phyloP scores from a whole-genome alignment of 2,329 filamentous ascomycete species.

The Cladosporium sp. region DNA sequence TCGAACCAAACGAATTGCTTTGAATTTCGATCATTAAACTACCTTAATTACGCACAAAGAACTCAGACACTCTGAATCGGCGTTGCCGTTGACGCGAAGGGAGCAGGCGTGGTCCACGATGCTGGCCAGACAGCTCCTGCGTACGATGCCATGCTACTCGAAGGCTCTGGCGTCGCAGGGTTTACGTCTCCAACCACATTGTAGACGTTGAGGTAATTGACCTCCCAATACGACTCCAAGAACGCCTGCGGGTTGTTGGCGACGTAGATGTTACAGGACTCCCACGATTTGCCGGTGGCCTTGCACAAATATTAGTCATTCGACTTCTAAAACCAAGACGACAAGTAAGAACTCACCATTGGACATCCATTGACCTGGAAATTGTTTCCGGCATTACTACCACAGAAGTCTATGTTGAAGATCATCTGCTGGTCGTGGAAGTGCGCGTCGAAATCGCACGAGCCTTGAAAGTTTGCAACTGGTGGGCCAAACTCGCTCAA shows the following conservation, averaged over 20 bases:
- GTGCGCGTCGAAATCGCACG: slow-evolving; percentile 32
- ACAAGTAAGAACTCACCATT: slow-evolving; percentile 11
- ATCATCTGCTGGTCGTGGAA: slow-evolving; percentile 34
- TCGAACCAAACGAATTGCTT: too few species aligned
- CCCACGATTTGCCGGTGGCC: slow-evolving; percentile 19
- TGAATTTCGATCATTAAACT: not conserved
- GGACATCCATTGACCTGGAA: slow-evolving; percentile 25
- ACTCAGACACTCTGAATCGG: too few species aligned
- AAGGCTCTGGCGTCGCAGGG: not conserved
- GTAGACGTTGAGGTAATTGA: slow-evolving; percentile 37
- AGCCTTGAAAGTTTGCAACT: slow-evolving; percentile 53
- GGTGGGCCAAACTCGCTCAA: slow-evolving; percentile 50
- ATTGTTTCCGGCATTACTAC: slow-evolving; percentile 31
- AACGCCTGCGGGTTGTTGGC: slow-evolving; percentile 29
- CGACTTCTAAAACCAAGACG: too few species aligned
- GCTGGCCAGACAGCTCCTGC: slow-evolving; percentile 8
- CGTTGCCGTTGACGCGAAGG: not conserved
- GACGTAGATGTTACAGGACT: slow-evolving; percentile 29
- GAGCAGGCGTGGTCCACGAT: not conserved
- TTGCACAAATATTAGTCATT: not conserved
- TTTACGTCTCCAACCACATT: not conserved
- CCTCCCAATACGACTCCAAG: slow-evolving; percentile 37
- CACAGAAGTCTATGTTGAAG: slow-evolving; percentile 37
- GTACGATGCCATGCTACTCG: not conserved
- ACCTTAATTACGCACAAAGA: too few species aligned